Percentiles rank a stretch among this genome's conserved stretches.
Evolutionary conservation across 2,329 filamentous ascomycete species (phyloP).

Genomic region (Cercospora berteroae): DNA sequence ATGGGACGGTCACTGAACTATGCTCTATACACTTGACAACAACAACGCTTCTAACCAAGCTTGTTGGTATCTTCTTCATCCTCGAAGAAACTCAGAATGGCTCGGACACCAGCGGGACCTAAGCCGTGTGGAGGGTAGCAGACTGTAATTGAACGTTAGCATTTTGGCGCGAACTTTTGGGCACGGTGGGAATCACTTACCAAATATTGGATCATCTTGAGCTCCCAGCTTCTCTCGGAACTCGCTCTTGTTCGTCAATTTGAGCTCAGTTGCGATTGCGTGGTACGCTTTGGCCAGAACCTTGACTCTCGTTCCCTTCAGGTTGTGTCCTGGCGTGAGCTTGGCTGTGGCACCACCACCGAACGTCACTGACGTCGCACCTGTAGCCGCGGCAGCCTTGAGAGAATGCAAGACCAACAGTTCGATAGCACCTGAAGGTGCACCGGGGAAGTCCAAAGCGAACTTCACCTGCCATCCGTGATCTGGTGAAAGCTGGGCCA

Average conservation of each 20-base stretch:
- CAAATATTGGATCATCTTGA: constrained; percentile 75
- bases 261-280: constrained; percentile 75
- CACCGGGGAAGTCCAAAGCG: constrained; percentile 85
- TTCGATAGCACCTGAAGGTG: constrained; percentile 86
- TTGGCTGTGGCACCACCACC: constrained; percentile 75
- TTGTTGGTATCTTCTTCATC: constrained; percentile 51
- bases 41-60: constrained; percentile 17
- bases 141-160: constrained; percentile 47
- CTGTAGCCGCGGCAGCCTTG: constrained; percentile 57
- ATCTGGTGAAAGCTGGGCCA: constrained; percentile 75
- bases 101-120: constrained; percentile 75
- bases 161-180: neutral
- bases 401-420: constrained; percentile 72
- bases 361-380: constrained; percentile 73
- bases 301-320: constrained; percentile 75
- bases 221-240: constrained; percentile 91
- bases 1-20: neutral
- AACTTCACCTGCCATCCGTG: constrained; percentile 96
- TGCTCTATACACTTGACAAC: neutral
- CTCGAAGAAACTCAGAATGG: constrained; percentile 89
- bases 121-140: constrained; percentile 85
- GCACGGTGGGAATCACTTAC: constrained; percentile 25
- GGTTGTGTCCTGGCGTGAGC: constrained; percentile 75
- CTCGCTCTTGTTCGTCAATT: constrained; percentile 78
- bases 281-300: constrained; percentile 81